Conservation (phyloP, 306 rosid species). For the Dalbergia cochinchinensis region DNA sequence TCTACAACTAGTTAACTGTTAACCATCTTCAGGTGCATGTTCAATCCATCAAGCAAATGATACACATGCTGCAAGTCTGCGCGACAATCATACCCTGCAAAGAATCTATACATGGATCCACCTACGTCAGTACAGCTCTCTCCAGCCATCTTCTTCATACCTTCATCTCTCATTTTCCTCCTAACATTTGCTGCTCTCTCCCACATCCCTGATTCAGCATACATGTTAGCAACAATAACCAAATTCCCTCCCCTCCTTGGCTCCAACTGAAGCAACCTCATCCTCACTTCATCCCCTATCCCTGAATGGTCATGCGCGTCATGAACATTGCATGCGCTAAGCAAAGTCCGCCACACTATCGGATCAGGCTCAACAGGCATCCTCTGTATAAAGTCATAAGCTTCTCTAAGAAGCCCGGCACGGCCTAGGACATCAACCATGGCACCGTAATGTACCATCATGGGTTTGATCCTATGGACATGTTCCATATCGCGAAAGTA, state of each 20-base stretch:
- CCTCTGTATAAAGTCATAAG: slow-evolving; percentile 66
- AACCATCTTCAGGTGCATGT: slow-evolving; percentile 72
- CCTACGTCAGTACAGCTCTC: slow-evolving; percentile 82
- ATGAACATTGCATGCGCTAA: slow-evolving; percentile 71
- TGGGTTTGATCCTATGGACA: slow-evolving; percentile 73
- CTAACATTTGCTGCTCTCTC: slow-evolving; percentile 77
- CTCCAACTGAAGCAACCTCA: slow-evolving; percentile 76
- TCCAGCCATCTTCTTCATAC: slow-evolving; percentile 85
- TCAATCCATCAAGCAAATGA: slow-evolving; percentile 70
- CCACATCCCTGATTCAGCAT: slow-evolving; percentile 90
- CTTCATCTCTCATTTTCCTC: slow-evolving; percentile 68
- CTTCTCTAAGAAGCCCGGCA: slow-evolving; percentile 75
- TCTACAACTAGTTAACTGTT: slow-evolving; percentile 44
- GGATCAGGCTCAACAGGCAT: slow-evolving; percentile 79
- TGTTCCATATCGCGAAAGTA: slow-evolving; percentile 74
- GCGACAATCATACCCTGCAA: slow-evolving; percentile 68
- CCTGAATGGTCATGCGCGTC: slow-evolving; percentile 58
- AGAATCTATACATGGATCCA: slow-evolving; percentile 68
- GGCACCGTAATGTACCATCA: slow-evolving; percentile 81
- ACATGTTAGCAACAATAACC: slow-evolving; percentile 84
- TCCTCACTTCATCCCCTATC: slow-evolving; percentile 66
- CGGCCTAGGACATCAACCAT: slow-evolving; percentile 89
- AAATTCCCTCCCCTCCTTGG: slow-evolving; percentile 85
- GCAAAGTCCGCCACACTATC: slow-evolving; percentile 83
- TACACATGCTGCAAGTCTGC: slow-evolving; percentile 48